These are phyloP conservation scores for Kwoniella bestiolae DNA, from an alignment of 768 basidiomycete species.

Conservation along the genomic window DNA sequence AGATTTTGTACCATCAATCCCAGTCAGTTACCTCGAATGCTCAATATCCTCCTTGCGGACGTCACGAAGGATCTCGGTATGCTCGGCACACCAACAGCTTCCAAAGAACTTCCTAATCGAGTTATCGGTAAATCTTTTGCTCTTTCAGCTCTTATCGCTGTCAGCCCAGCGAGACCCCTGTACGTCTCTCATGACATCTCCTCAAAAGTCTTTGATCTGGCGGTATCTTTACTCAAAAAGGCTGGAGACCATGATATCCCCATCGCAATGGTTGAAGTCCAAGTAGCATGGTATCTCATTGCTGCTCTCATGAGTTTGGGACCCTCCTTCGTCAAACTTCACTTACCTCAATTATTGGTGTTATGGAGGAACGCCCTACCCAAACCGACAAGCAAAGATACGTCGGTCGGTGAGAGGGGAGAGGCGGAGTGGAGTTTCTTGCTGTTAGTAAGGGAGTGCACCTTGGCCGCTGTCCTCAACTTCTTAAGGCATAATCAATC, in stretches of 20 bases:
- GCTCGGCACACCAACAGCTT: conserved; percentile 71
- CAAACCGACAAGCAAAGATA: conserved; percentile 89
- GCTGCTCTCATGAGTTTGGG: conserved; percentile 89
- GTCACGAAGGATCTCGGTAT: conserved; percentile 80
- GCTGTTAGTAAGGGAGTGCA: conserved; percentile 84
- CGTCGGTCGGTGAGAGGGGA: conserved; percentile 67
- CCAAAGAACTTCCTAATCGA: conserved; percentile 71
- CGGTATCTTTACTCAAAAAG: conserved; percentile 84
- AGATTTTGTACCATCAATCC: conserved; percentile 92
- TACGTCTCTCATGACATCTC: conserved; percentile 94
- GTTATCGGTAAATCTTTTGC: conserved; percentile 88
- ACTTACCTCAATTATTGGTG: conserved; percentile 89
- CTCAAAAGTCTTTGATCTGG: conserved; percentile 84
- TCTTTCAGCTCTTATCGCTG: conserved; percentile 80
- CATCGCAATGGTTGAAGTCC: conserved; percentile 79
- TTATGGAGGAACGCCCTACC: conserved; percentile 97
- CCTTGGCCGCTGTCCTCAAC: conserved; percentile 82
- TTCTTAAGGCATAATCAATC: conserved; percentile 78
- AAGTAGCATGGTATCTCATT: conserved; percentile 92
- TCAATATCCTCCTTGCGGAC: conserved; percentile 76
- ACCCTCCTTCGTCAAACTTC: conserved; percentile 88
- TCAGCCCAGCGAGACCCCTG: conserved; percentile 82
- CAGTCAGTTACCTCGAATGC: conserved; percentile 75
- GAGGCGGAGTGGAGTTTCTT: conserved; percentile 87
- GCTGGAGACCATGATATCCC: conserved; percentile 88